Conservation (phyloP, 345 rosid genomes). For the Euphorbia lathyris region DNA sequence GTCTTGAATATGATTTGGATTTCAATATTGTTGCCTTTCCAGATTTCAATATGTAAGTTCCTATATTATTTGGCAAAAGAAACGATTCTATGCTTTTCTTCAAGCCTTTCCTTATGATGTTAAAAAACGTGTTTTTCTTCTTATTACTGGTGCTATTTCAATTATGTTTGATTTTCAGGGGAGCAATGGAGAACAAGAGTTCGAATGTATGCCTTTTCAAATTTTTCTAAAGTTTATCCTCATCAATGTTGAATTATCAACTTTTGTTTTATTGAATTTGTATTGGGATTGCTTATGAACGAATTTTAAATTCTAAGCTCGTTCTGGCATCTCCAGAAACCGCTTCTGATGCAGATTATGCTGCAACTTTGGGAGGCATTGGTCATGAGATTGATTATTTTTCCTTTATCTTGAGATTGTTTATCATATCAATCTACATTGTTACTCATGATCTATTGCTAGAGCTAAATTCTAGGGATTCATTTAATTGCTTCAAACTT, state of each 20-base stretch:
- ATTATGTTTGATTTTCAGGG: conserved; percentile 52
- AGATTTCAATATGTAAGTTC: conserved; percentile 90
- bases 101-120: conserved; percentile 1
- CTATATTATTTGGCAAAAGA: not conserved
- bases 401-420: not conserved
- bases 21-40: conserved; percentile 98
- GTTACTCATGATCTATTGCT: not conserved
- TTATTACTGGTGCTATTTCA: not conserved
- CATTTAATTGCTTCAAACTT: not conserved
- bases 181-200: conserved; percentile 99
- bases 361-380: conserved; percentile 92
- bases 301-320: too few relatives aligned
- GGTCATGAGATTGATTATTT: conserved; percentile 52
- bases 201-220: conserved; percentile 56
- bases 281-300: too few relatives aligned
- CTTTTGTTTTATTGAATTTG: too few relatives aligned
- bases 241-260: too few relatives aligned
- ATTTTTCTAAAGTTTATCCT: conserved; percentile 1
- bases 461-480: not conserved
- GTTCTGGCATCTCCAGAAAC: too few relatives aligned
- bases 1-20: conserved; percentile 95
- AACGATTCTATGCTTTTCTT: too few relatives aligned
- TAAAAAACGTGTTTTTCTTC: not conserved
- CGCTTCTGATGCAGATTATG: too few relatives aligned
- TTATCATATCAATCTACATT: not conserved